These are phyloP conservation scores for Solanum chilense DNA, from an alignment of 257 asterid genomes.

Conservation along the genomic window DNA sequence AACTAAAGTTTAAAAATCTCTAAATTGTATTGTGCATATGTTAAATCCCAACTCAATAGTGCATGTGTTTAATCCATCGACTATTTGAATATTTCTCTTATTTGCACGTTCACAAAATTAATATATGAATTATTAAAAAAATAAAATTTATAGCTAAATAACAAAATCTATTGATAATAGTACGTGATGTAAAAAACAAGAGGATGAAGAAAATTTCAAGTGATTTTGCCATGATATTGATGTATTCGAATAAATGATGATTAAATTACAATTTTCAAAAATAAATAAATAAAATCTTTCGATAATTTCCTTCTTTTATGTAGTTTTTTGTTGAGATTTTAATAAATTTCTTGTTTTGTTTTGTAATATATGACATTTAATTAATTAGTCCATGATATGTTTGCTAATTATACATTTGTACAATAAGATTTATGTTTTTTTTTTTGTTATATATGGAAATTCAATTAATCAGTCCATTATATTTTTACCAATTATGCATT, in stretches of 20 bases:
- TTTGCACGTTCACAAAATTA: background rate
- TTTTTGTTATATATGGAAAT: too few species aligned
- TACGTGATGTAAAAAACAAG: background rate
- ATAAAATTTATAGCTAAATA: background rate
- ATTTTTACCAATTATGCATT: too few species aligned
- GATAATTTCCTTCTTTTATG: background rate
- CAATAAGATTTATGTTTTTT: too few species aligned
- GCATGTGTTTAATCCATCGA: background rate
- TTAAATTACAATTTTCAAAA: background rate
- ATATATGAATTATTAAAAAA: fast-evolving
- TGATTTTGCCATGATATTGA: background rate
- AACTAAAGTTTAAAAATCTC: background rate
- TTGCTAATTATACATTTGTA: too few species aligned
- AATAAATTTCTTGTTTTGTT: background rate
- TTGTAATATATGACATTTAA: too few species aligned
- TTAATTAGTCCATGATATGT: too few species aligned
- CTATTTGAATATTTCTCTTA: background rate
- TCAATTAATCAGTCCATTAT: too few species aligned
- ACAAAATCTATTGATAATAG: background rate
- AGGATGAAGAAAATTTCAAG: background rate
- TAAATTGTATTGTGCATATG: background rate
- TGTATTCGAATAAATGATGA: background rate
- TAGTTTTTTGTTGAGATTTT: background rate
- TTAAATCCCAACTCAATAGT: background rate
- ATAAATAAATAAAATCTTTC: background rate